A percentile compares a stretch with the other conserved stretches of the same genome.
phyloP scores from a whole-genome alignment of 768 basidiomycete species.

The Mycena maculata region DNA sequence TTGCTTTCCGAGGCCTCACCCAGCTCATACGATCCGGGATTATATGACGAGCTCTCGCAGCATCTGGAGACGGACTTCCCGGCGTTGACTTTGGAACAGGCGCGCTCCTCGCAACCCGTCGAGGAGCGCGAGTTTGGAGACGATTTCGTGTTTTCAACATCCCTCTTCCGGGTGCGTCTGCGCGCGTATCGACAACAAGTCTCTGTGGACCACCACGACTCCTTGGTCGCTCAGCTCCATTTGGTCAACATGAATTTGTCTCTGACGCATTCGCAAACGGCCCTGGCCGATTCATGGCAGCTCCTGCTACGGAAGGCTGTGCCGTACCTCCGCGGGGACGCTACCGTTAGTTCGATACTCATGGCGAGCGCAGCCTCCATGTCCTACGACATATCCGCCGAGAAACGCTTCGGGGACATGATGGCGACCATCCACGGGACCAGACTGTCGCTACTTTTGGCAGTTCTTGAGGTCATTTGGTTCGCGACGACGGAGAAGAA shows the following conservation, averaged over 20 bases:
- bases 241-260: constrained; percentile 92
- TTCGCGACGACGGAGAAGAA: constrained; percentile 69
- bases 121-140: constrained; percentile 84
- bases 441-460: constrained; percentile 77
- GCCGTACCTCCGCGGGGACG: constrained; percentile 73
- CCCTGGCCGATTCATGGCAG: constrained; percentile 84
- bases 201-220: constrained; percentile 56
- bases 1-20: constrained; percentile 76
- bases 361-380: constrained; percentile 70
- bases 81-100: constrained; percentile 70
- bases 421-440: constrained; percentile 85
- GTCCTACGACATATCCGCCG: constrained; percentile 73
- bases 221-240: constrained; percentile 67
- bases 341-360: constrained; percentile 64
- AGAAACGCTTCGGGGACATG: constrained; percentile 83
- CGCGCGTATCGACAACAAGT: constrained; percentile 58
- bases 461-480: constrained; percentile 85
- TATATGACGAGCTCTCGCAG: constrained; percentile 72
- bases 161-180: constrained; percentile 70
- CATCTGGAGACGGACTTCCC: constrained; percentile 64
- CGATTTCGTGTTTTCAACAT: constrained; percentile 77
- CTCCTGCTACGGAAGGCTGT: constrained; percentile 71
- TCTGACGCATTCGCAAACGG: constrained; percentile 80
- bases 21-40: constrained; percentile 75
- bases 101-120: constrained; percentile 70